Conservation (phyloP, 2,329 filamentous ascomycete genomes). For the Ceratocystis alfenasii region DNA sequence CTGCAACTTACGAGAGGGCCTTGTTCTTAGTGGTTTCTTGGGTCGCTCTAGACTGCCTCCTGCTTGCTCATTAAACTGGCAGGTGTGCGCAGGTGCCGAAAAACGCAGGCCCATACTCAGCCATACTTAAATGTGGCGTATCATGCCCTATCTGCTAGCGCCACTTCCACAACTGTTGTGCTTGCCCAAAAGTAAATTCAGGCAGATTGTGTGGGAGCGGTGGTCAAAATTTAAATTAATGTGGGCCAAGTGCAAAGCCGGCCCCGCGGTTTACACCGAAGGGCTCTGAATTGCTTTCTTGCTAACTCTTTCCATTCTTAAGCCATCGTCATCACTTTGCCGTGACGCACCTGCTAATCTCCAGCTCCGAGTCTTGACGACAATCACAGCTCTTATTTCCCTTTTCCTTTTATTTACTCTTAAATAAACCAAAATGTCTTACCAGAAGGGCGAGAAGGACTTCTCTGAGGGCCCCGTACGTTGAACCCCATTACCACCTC, state of each 20-base stretch:
- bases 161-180: constrained; percentile 13
- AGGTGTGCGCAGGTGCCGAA: too few relatives aligned
- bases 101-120: neutral
- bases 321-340: constrained; percentile 65
- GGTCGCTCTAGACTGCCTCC: neutral
- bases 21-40: too few relatives aligned
- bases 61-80: neutral
- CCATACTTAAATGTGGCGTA: neutral
- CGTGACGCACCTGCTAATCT: constrained; percentile 43
- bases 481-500: constrained; percentile 26
- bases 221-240: neutral
- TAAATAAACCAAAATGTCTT: constrained; percentile 59
- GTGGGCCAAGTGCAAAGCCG: neutral
- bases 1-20: neutral
- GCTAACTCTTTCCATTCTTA: constrained; percentile 24
- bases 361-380: constrained; percentile 72
- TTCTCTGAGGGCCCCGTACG: constrained; percentile 75
- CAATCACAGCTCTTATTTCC: constrained; percentile 25
- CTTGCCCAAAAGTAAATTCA: neutral
- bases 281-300: constrained; percentile 18
- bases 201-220: neutral
- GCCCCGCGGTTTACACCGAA: constrained; percentile 8
- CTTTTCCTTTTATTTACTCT: constrained; percentile 23
- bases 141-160: constrained; percentile 12
- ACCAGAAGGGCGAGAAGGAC: constrained; percentile 91